phyloP scores from a whole-genome alignment of 306 rosid genomes.

The Quercus cerris region DNA sequence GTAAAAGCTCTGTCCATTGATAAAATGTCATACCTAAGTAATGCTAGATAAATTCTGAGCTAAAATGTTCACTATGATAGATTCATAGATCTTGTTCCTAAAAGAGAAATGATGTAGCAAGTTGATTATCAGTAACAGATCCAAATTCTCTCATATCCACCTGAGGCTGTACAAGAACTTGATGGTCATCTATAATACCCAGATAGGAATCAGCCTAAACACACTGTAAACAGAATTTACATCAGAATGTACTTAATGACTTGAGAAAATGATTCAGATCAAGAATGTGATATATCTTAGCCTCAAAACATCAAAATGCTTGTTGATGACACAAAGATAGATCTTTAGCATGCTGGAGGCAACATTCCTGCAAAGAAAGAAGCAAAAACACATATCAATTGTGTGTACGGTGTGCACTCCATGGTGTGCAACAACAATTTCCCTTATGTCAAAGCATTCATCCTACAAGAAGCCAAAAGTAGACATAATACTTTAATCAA shows the following conservation, averaged over 20 bases:
- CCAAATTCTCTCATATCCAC: constrained; percentile 59
- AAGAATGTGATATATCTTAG: constrained; percentile 72
- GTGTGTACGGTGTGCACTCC: no score
- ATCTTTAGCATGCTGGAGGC: constrained; percentile 67
- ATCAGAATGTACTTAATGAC: constrained; percentile 50
- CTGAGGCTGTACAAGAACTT: constrained; percentile 59
- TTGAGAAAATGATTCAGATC: constrained; percentile 61
- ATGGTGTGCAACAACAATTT: no score
- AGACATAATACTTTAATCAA: no score
- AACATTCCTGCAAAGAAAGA: constrained; percentile 48
- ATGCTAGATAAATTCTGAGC: constrained; percentile 52
- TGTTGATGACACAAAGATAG: constrained; percentile 63
- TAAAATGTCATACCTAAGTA: constrained; percentile 49
- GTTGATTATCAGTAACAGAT: constrained; percentile 59
- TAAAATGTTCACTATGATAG: constrained; percentile 47
- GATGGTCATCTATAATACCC: constrained; percentile 71
- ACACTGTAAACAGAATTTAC: constrained; percentile 43
- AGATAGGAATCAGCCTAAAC: constrained; percentile 79
- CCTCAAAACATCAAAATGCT: constrained; percentile 75
- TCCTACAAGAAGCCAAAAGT: no score
- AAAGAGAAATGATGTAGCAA: constrained; percentile 54
- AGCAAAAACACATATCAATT: constrained; percentile 9
- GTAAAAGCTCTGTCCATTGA: constrained; percentile 2
- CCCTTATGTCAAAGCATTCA: no score
- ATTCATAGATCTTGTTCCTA: constrained; percentile 52